phyloP scores from a whole-genome alignment of 1,284 basidiomycete species.

The Sporisorium exsertum region DNA sequence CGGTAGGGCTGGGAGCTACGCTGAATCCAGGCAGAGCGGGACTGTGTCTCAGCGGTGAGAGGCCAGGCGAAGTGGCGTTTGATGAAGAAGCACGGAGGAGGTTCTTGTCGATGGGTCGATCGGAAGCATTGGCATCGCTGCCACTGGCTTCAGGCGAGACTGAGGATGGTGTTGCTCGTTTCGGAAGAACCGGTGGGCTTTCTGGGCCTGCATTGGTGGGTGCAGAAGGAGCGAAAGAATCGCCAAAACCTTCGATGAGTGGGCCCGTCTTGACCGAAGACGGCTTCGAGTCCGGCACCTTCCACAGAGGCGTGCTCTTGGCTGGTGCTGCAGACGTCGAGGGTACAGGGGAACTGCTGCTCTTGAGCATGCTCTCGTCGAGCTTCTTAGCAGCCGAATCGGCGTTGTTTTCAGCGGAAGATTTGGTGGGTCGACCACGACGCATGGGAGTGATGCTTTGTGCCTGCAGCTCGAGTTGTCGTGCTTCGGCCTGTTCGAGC shows the following conservation, averaged over 20 bases:
- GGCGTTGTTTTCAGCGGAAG: conserved; percentile 9
- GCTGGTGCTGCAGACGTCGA: background rate
- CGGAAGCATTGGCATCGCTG: conserved; percentile 4
- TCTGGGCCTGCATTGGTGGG: conserved; percentile 1
- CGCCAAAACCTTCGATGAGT: conserved; percentile 41
- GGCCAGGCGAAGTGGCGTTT: conserved; percentile 28
- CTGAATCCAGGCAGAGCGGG: conserved; percentile 57
- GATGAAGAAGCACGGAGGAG: conserved; percentile 34
- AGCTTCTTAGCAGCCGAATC: conserved; percentile 21
- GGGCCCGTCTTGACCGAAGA: conserved; percentile 30
- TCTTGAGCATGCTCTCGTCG: conserved; percentile 14
- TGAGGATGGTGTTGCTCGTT: conserved; percentile 21
- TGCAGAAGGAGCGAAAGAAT: conserved; percentile 37
- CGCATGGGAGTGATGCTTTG: conserved; percentile 70
- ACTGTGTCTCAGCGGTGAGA: conserved; percentile 47
- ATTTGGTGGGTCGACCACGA: conserved; percentile 67
- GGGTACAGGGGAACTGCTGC: conserved; percentile 13
- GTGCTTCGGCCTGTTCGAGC: conserved; percentile 45
- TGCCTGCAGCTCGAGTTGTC: conserved; percentile 47
- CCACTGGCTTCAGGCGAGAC: conserved; percentile 24
- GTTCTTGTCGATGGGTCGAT: conserved; percentile 29
- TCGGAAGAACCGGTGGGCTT: conserved; percentile 25
- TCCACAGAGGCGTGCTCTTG: conserved; percentile 20
- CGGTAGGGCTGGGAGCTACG: conserved; percentile 24
- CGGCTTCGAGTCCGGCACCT: conserved; percentile 16